Evolutionary conservation across 768 basidiomycete species (phyloP).

Genomic region (Lactifluus subvellereus): DNA sequence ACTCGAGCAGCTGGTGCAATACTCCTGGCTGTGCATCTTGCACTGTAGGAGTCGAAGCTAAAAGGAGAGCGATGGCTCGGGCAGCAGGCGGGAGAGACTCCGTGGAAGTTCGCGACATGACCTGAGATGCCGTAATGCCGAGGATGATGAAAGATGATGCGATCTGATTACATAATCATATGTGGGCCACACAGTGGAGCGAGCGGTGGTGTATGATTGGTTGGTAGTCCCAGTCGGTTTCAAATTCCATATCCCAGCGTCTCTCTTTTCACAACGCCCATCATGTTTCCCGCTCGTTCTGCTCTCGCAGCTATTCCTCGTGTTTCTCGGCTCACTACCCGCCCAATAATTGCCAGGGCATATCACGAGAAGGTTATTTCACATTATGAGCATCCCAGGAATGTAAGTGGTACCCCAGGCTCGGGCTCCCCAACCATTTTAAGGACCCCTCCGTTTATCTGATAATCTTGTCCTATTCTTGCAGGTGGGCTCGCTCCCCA

Average conservation of each 20-base stretch:
- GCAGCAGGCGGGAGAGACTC: slow-evolving; percentile 78
- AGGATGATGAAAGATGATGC: not conserved
- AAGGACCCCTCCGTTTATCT: slow-evolving; percentile 41
- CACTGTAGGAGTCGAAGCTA: slow-evolving; percentile 77
- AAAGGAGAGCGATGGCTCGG: slow-evolving; percentile 73
- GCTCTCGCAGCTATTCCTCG: slow-evolving; percentile 43
- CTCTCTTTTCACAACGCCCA: slow-evolving; percentile 32
- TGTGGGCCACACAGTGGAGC: too few relatives aligned
- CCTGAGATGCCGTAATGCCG: not conserved
- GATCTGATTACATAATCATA: slow-evolving; percentile 2
- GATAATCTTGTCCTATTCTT: slow-evolving; percentile 40
- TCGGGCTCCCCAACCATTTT: slow-evolving; percentile 29
- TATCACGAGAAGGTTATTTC: slow-evolving; percentile 98
- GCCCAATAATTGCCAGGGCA: slow-evolving; percentile 55
- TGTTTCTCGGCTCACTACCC: slow-evolving; percentile 35
- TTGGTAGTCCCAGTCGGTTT: not conserved
- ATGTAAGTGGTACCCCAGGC: slow-evolving; percentile 50
- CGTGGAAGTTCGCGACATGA: slow-evolving; percentile 40
- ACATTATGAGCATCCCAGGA: slow-evolving; percentile 96
- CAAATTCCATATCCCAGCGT: not conserved
- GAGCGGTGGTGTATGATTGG: too few relatives aligned
- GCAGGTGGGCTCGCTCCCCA: slow-evolving; percentile 94
- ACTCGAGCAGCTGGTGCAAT: slow-evolving; percentile 81
- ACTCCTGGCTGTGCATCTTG: slow-evolving; percentile 85
- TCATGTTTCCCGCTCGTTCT: slow-evolving; percentile 63